phyloP scores from a whole-genome alignment of 331 rosid genomes.

The Malus hybrid region DNA sequence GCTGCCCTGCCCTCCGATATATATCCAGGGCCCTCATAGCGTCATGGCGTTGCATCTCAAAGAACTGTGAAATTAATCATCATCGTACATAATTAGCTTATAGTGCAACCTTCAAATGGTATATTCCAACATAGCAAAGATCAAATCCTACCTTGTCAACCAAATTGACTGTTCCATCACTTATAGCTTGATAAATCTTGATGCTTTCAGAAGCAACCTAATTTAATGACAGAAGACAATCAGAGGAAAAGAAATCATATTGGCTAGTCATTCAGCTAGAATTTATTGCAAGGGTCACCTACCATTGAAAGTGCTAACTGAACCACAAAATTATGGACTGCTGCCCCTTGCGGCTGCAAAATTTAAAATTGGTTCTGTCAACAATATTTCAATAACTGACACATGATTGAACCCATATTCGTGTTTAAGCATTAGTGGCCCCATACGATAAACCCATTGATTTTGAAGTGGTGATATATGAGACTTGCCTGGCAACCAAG shows the following conservation, averaged over 20 bases:
- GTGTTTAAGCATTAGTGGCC: not conserved
- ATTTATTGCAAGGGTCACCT: constrained; percentile 24
- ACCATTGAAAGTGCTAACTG: constrained; percentile 91
- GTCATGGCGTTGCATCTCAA: constrained; percentile 90
- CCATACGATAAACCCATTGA: constrained; percentile 8
- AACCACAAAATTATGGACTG: constrained; percentile 76
- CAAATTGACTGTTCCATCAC: constrained; percentile 92
- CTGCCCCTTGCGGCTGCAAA: constrained; percentile 94
- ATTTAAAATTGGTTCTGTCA: not conserved
- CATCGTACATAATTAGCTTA: constrained; percentile 13
- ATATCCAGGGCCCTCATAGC: constrained; percentile 88
- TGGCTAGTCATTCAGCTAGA: not conserved
- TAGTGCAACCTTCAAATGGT: constrained; percentile 6
- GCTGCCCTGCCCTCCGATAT: constrained; percentile 90
- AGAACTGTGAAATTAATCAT: constrained; percentile 57
- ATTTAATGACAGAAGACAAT: constrained; percentile 18
- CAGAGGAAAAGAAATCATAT: constrained; percentile 8
- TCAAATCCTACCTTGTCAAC: constrained; percentile 79
- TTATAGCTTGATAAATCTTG: constrained; percentile 92
- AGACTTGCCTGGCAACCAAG: constrained; percentile 79
- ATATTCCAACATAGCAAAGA: constrained; percentile 17
- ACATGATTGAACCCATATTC: constrained; percentile 1
- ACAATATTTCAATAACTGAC: constrained; percentile 5
- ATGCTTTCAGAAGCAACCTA: constrained; percentile 94
- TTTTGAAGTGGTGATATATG: constrained; percentile 3